phyloP scores from a whole-genome alignment of 2,329 filamentous ascomycete species.

The Clonostachys solani region DNA sequence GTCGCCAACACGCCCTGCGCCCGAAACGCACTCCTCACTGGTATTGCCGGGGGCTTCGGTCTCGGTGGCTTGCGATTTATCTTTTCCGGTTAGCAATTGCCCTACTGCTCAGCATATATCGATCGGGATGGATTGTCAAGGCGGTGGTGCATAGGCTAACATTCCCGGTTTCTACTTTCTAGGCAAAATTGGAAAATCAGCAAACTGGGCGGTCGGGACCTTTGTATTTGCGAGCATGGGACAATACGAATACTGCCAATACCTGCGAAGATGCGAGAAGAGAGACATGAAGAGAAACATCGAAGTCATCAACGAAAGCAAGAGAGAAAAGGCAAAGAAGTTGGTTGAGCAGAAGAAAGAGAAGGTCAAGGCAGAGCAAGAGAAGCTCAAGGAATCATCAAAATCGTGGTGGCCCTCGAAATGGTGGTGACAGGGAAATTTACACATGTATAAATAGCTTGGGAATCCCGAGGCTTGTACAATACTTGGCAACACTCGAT shows the following conservation, averaged over 20 bases:
- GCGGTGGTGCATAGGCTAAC: background rate
- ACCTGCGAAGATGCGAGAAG: conserved; percentile 67
- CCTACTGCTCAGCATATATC: background rate
- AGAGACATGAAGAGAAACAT: conserved; percentile 82
- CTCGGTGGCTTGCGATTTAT: conserved; percentile 66
- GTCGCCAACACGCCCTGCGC: conserved; percentile 81
- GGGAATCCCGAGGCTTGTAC: background rate
- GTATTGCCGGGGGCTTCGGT: conserved; percentile 75
- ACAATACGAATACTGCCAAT: conserved; percentile 83
- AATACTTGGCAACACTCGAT: background rate
- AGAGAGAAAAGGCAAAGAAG: conserved; percentile 36
- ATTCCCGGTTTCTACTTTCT: background rate
- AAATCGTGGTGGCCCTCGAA: background rate
- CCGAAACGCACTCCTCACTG: conserved; percentile 75
- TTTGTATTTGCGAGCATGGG: conserved; percentile 67
- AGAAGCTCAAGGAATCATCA: conserved; percentile 18
- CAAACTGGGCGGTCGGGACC: conserved; percentile 81
- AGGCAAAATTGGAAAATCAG: conserved; percentile 43
- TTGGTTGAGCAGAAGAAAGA: conserved; percentile 35
- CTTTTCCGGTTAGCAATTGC: background rate
- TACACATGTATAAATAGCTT: no score
- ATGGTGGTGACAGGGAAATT: no score
- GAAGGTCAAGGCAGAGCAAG: conserved; percentile 19
- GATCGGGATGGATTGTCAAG: background rate
- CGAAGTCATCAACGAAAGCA: conserved; percentile 56